Conservation (phyloP, 495 filamentous ascomycete genomes). For the Penicillium odoratum region DNA sequence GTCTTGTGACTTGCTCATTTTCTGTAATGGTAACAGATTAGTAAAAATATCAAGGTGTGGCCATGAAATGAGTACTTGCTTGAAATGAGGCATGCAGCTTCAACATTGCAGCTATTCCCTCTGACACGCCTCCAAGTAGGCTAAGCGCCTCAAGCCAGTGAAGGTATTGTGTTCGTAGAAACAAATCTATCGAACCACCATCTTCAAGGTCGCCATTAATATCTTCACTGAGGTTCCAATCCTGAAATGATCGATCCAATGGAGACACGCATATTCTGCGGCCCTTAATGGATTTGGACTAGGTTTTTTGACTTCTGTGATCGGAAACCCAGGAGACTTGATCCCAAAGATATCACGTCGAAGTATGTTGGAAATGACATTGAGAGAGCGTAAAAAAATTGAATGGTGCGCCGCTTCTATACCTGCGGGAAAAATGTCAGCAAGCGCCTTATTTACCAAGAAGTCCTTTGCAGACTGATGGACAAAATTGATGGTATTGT, state of each 20-base stretch:
- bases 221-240: background rate
- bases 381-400: background rate
- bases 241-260: conserved; percentile 4
- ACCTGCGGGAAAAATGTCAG: background rate
- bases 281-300: conserved; percentile 2
- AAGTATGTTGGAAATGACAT: conserved; percentile 1
- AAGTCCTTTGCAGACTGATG: conserved; percentile 12
- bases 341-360: conserved; percentile 1
- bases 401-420: background rate
- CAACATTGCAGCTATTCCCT: background rate
- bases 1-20: background rate
- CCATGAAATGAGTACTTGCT: background rate
- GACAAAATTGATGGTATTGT: conserved; percentile 3
- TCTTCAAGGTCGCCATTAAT: background rate
- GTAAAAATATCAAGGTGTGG: background rate
- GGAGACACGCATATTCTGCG: background rate
- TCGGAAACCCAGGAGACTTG: background rate
- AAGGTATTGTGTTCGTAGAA: conserved; percentile 12
- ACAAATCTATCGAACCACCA: background rate
- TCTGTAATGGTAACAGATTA: background rate
- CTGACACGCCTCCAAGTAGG: background rate
- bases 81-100: background rate
- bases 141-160: background rate
- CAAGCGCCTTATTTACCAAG: background rate
- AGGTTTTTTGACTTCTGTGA: background rate